These are phyloP conservation scores for Schrenkiella parvula DNA, from an alignment of 345 rosid genomes.

Conservation along the genomic window DNA sequence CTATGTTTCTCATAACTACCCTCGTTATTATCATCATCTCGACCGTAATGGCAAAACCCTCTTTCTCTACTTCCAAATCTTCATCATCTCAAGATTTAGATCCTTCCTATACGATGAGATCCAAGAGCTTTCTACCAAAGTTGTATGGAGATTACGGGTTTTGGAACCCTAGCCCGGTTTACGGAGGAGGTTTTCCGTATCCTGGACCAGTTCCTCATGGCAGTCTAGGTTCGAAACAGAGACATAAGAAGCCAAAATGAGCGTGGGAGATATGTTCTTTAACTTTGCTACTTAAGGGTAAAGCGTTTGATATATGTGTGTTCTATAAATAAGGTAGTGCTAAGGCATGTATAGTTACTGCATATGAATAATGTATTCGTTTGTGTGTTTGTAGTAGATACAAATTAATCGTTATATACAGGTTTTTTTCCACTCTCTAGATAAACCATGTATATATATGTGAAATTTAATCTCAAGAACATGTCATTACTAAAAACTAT, in stretches of 20 bases:
- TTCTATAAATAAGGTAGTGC: background rate
- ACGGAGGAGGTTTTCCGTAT: constrained; percentile 27
- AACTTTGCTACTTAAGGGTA: constrained; percentile 1
- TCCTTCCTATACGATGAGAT: background rate
- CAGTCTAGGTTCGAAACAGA: background rate
- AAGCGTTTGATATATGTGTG: constrained; percentile 12
- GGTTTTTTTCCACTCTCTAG: background rate
- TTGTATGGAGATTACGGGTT: constrained; percentile 33
- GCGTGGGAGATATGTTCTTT: background rate
- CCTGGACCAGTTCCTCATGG: constrained; percentile 34
- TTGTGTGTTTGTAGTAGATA: constrained; percentile 2
- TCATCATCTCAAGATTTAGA: constrained; percentile 18
- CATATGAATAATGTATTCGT: constrained; percentile 6
- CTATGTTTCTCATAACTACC: constrained; percentile 20
- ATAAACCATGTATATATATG: background rate
- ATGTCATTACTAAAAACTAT: background rate
- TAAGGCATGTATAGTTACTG: background rate
- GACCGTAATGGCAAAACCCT: constrained; percentile 2
- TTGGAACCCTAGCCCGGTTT: constrained; percentile 33
- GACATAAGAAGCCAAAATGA: constrained; percentile 20
- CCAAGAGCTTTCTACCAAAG: constrained; percentile 13
- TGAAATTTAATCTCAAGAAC: background rate
- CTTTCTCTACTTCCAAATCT: background rate
- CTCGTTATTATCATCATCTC: constrained; percentile 15
- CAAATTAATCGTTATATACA: background rate